Evolutionary conservation across 2,329 filamentous ascomycete genomes (phyloP), one percentile per base, ranked within the genome.

Genomic region (Ophiocordyceps camponoti-rufipedis): DNA sequence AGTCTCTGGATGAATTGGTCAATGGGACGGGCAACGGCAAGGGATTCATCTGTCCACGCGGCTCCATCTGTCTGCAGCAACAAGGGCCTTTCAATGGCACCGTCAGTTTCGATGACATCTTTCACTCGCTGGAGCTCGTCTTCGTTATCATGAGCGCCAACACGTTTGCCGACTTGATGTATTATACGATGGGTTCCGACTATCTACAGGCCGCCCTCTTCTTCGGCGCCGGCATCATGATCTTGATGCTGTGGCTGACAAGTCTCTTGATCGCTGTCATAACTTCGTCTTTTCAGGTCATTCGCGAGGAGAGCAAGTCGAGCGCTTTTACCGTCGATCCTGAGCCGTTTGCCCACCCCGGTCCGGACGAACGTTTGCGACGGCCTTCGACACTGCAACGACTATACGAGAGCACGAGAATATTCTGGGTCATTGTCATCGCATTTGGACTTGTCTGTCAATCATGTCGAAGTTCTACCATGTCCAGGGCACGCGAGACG

Each of bases 61-160:
- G 85, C 7, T 96, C 89, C 1, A 64, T 84, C 4, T 98, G 91
- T 56, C 70, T 95, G 16, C 78, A 94, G 62, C 77, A 80, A 48
- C 56, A 65, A 2, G 94, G 84, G 55, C 91, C 91, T 0, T 86
- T 76, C 60, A 85, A 85, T 54, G 78, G 77, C 44, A 98, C 91
- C 0, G 74, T 95, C 54, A 93, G 82, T 59, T 98, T 96, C 57
- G 91, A 98, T 66, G 89, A 96, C 58, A 93, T 98, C 39, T 65
- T 85, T 29, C 80, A 96, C 51, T 95, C 88, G 0, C 66, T 96
- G 45, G 87, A 98, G 63, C 69, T 96, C 47, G 88, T 98, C 2
- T 98, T 98, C 57, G 86, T 98, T 44, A 82, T 98, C 57, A 98
- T 98, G 85, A 94, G 86, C 55, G 89, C 87, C 43, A 98, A 98